phyloP scores from a whole-genome alignment of 768 basidiomycete genomes.

The Auricularia cornea region DNA sequence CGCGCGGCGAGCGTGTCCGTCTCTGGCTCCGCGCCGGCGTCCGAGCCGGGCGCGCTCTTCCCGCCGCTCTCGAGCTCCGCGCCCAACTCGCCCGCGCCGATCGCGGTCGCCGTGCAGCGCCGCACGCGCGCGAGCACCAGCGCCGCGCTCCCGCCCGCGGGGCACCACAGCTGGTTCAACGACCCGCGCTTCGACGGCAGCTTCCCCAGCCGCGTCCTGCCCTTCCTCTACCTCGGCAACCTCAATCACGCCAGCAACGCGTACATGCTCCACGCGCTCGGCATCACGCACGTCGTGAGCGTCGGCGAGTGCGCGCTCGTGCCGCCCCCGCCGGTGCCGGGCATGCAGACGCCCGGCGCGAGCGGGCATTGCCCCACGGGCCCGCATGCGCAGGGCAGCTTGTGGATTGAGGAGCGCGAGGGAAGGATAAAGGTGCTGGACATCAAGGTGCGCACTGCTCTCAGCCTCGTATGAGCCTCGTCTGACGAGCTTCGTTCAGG shows the following conservation, averaged over 20 bases:
- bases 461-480: slow-evolving; percentile 3
- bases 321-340: slow-evolving; percentile 50
- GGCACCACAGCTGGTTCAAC: slow-evolving; percentile 92
- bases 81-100: slow-evolving; percentile 4
- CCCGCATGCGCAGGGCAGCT: slow-evolving; percentile 47
- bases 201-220: slow-evolving; percentile 88
- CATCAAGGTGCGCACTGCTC: slow-evolving; percentile 41
- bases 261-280: slow-evolving; percentile 91
- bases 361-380: slow-evolving; percentile 39
- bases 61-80: slow-evolving; percentile 5
- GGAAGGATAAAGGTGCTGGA: slow-evolving; percentile 87
- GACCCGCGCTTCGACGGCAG: slow-evolving; percentile 90
- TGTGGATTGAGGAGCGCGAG: slow-evolving; percentile 83
- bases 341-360: slow-evolving; percentile 15
- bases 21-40: slow-evolving; percentile 2
- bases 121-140: slow-evolving; percentile 44
- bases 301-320: slow-evolving; percentile 91
- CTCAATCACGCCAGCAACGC: slow-evolving; percentile 90
- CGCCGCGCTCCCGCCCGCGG: slow-evolving; percentile 53
- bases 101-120: not conserved
- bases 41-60: slow-evolving; percentile 1
- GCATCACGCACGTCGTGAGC: slow-evolving; percentile 94
- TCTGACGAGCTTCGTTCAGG: slow-evolving; percentile 19
- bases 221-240: slow-evolving; percentile 91
- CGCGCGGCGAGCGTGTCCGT: slow-evolving; percentile 9